These are phyloP conservation scores for Pistacia atlantica DNA, from an alignment of 345 rosid species.

Conservation along the genomic window DNA sequence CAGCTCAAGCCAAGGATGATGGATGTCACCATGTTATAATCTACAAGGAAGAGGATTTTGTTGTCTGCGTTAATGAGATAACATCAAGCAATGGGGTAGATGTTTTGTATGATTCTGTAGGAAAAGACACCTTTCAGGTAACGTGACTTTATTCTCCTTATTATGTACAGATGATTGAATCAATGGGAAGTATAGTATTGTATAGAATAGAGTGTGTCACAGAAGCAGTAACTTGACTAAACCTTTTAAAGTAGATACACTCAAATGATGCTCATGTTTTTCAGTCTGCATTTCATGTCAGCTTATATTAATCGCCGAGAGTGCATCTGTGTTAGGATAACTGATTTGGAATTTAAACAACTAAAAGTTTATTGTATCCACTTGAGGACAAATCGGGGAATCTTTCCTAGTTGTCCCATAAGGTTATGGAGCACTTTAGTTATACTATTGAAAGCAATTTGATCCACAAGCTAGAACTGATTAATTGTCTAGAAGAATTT, in stretches of 20 bases:
- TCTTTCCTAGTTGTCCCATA: not conserved
- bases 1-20: conserved; percentile 89
- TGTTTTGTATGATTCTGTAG: conserved; percentile 89
- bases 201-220: not conserved
- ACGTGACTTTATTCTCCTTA: conserved; percentile 1
- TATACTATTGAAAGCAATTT: too few relatives aligned
- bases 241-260: not conserved
- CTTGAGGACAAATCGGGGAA: not conserved
- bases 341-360: not conserved
- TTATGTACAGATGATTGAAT: not conserved
- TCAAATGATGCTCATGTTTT: not conserved
- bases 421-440: not conserved
- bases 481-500: not conserved
- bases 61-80: conserved; percentile 67
- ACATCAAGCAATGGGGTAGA: conserved; percentile 83
- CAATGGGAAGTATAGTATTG: not conserved
- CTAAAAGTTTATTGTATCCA: not conserved
- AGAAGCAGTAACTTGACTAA: too few relatives aligned
- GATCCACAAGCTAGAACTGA: too few relatives aligned
- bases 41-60: conserved; percentile 82
- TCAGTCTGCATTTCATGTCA: not conserved
- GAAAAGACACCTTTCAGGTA: conserved; percentile 90
- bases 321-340: not conserved
- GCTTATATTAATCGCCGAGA: not conserved
- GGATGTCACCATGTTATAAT: conserved; percentile 86